Base-by-base conservation (phyloP, 805 yeast species). In the Candida parachauliodes region DNA sequence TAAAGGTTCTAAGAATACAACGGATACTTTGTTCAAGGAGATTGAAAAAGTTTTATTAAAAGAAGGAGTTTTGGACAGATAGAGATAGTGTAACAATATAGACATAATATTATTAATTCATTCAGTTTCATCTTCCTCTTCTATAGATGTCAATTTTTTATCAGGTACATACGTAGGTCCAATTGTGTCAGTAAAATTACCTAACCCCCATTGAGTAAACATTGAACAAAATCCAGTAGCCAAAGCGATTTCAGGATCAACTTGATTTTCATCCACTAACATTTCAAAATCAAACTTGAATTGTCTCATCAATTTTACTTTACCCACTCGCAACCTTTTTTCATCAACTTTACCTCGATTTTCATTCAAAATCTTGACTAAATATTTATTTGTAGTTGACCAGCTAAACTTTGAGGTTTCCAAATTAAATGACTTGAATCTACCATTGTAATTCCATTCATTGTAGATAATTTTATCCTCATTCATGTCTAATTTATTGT, bases 161-260 rank as follows among this genome's bases (percentile, higher is more conserved):
- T 27, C 26, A 5, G 51, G 46, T 31, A 61, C 43, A 41, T 29
- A 56, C 6, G 79, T 72, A 18, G 81, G 81, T 12, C 81, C 81
- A 32, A 70, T 62, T 18, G 81, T 74, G 37, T 67, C 71, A 11
- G 79, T 74, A 43, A 59, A 60, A 51, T 67, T 75, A 36, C 79
- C 80, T 34, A 65, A 53, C 16, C 79, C 78, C 86, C 86, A 79
- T 55, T 77, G 79, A n/a, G 83, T 75, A 60, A 76, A 62, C 80
- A 79, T 77, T 14, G 82, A 68, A 37, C 76, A 56, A 47, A 79
- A 79, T 1, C 72, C 82, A 5, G 84, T 77, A n/a, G 79, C 74
- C 36, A 80, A 51, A 2, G 76, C 82, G 28, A 71, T 60, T 39
- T 74, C 75, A n/a, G 62, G 52, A 49, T 74, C 79, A 19, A 76